Conservation (phyloP, 75 land plant species). For the Sequoia sempervirens region DNA sequence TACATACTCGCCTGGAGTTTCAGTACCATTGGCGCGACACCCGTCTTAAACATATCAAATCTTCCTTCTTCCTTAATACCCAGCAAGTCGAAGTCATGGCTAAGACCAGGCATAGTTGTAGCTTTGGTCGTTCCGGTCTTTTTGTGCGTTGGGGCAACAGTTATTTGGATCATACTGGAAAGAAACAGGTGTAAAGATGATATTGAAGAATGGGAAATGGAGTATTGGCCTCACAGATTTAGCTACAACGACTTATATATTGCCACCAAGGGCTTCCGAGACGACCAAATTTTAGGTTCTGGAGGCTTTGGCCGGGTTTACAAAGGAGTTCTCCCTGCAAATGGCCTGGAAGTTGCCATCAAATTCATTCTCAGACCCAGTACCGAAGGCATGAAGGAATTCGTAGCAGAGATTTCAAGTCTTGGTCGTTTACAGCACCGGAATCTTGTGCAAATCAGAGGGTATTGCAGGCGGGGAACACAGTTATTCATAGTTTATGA, state of each 20-base stretch:
- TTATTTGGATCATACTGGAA: too few species aligned
- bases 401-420: too few species aligned
- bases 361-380: background rate
- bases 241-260: background rate
- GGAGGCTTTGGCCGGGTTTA: background rate
- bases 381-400: background rate
- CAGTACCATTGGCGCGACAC: background rate
- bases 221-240: background rate
- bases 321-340: background rate
- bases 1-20: constrained; percentile 17
- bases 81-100: too few species aligned
- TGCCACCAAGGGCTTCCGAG: background rate
- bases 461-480: too few species aligned
- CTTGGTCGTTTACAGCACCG: too few species aligned
- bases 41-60: background rate
- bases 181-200: too few species aligned
- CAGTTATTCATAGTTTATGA: too few species aligned
- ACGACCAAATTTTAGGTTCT: background rate
- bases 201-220: background rate
- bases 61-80: background rate
- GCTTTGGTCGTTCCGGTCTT: too few species aligned
- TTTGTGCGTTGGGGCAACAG: too few species aligned
- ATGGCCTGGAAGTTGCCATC: background rate
- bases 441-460: too few species aligned
- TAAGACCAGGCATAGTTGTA: too few species aligned